A percentile compares a stretch with the other conserved stretches of the same genome.
These are phyloP conservation scores for Maudiozyma saulgeensis DNA, from an alignment of 805 yeast genomes.

Conservation along the genomic window DNA sequence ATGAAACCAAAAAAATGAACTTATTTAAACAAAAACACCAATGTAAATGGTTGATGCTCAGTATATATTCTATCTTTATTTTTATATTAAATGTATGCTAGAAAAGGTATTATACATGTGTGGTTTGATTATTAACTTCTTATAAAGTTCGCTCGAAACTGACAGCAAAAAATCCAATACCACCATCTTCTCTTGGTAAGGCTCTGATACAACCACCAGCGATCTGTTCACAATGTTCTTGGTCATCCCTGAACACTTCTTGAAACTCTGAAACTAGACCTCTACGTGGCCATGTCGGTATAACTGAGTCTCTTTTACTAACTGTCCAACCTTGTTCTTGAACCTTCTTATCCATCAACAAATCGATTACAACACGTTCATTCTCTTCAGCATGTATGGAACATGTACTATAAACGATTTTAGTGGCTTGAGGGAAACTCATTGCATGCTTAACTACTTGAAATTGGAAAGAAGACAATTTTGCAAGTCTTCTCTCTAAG, in stretches of 20 bases:
- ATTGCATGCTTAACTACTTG: conserved; percentile 84
- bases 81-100: no score
- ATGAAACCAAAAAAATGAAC: no score
- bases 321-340: conserved; percentile 67
- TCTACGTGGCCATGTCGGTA: conserved; percentile 81
- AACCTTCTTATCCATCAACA: conserved; percentile 59
- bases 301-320: conserved; percentile 46
- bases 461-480: conserved; percentile 78
- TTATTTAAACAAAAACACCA: no score
- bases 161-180: conserved; percentile 98
- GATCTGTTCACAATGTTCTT: conserved; percentile 40
- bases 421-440: conserved; percentile 62
- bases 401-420: conserved; percentile 90
- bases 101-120: no score
- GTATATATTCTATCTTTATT: no score
- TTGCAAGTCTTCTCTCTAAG: conserved; percentile 37
- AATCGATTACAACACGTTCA: conserved; percentile 79
- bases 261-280: conserved; percentile 66
- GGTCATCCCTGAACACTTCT: conserved; percentile 35
- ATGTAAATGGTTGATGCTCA: no score
- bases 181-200: conserved; percentile 83
- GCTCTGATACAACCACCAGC: conserved; percentile 87
- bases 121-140: no score
- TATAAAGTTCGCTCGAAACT: conserved; percentile 46
- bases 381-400: conserved; percentile 91